Conservation (phyloP, 495 filamentous ascomycete genomes). For the Saxophila tyrrhenica region DNA sequence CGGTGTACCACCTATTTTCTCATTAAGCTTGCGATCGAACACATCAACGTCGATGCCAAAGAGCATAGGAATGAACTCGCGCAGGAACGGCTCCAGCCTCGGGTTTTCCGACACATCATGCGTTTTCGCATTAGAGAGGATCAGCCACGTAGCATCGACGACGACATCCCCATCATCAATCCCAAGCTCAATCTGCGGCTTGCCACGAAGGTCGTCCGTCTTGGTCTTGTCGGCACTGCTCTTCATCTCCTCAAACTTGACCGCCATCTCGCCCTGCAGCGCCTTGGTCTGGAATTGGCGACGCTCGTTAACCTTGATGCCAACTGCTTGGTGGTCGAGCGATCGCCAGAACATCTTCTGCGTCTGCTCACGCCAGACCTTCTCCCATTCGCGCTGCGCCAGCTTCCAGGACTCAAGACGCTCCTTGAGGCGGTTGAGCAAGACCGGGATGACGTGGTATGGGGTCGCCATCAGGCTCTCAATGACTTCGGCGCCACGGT, state of each 20-base stretch:
- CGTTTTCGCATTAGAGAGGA: constrained; percentile 56
- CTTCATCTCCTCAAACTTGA: constrained; percentile 74
- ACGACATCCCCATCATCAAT: constrained; percentile 71
- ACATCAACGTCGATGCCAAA: constrained; percentile 70
- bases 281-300: constrained; percentile 78
- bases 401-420: constrained; percentile 96
- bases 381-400: constrained; percentile 92
- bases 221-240: constrained; percentile 44
- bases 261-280: constrained; percentile 72
- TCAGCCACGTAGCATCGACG: constrained; percentile 65
- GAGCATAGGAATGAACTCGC: constrained; percentile 78
- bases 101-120: constrained; percentile 58
- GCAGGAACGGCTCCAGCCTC: constrained; percentile 69
- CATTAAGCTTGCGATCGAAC: constrained; percentile 65
- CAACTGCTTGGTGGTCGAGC: constrained; percentile 79
- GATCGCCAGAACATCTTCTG: constrained; percentile 86
- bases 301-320: constrained; percentile 73
- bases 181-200: constrained; percentile 53
- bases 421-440: constrained; percentile 77
- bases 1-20: constrained; percentile 49
- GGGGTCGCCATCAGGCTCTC: constrained; percentile 71
- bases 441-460: constrained; percentile 69
- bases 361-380: constrained; percentile 93
- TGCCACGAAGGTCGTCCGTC: constrained; percentile 1
- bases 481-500: constrained; percentile 71